Percentiles rank a stretch among this genome's conserved stretches.
These are phyloP conservation scores for Zygotorulaspora danielsina DNA, from an alignment of 805 yeast species.

Conservation along the genomic window DNA sequence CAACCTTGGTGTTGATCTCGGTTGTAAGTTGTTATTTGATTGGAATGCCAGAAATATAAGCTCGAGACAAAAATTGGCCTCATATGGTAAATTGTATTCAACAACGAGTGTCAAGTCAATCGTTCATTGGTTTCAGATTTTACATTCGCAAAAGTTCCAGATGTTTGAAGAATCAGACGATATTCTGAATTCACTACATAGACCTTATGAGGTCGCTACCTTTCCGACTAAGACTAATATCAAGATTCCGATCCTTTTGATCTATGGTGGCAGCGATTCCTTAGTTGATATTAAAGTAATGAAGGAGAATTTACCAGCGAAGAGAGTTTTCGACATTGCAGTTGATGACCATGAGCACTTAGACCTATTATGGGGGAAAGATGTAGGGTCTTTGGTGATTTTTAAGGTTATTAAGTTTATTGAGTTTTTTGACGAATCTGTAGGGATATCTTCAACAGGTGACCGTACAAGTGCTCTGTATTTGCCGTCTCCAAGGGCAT, in stretches of 20 bases:
- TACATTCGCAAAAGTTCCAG: constrained; percentile 70
- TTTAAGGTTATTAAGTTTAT: constrained; percentile 40
- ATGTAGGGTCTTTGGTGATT: constrained; percentile 48
- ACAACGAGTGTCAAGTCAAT: constrained; percentile 88
- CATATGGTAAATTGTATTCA: constrained; percentile 83
- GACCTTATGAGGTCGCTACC: constrained; percentile 35
- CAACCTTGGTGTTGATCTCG: constrained; percentile 56
- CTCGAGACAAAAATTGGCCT: constrained; percentile 66
- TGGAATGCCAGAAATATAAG: constrained; percentile 77
- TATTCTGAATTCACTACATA: constrained; percentile 36
- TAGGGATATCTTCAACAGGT: constrained; percentile 6
- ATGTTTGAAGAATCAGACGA: constrained; percentile 71
- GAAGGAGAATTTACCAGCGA: constrained; percentile 59
- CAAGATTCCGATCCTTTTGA: constrained; percentile 64
- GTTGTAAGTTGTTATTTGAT: constrained; percentile 64
- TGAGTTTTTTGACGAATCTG: constrained; percentile 27
- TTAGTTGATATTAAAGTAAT: constrained; percentile 81
- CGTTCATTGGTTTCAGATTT: constrained; percentile 96
- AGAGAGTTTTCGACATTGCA: constrained; percentile 48
- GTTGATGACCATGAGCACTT: constrained; percentile 78
- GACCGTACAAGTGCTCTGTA: constrained; percentile 1
- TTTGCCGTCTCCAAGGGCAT: constrained; percentile 3
- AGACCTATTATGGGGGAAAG: constrained; percentile 84
- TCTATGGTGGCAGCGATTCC: constrained; percentile 79
- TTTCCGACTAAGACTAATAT: constrained; percentile 63